phyloP scores from a whole-genome alignment of 495 filamentous ascomycete species.

The Penicillium nucicola region DNA sequence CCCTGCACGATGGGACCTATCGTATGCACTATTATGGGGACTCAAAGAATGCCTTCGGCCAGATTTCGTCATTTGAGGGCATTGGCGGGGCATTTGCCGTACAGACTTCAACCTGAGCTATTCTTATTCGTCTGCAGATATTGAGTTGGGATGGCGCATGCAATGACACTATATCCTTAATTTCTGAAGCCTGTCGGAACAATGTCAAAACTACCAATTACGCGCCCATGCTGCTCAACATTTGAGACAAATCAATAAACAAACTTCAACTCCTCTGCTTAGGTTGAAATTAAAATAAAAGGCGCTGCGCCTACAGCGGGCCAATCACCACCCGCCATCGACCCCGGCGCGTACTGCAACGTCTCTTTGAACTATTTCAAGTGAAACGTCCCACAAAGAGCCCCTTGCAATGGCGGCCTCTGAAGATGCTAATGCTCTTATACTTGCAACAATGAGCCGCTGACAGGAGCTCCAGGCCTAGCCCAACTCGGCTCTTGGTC shows the following conservation, averaged over 20 bases:
- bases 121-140: neutral
- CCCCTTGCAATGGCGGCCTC: slow-evolving; percentile 12
- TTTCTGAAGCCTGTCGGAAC: no score
- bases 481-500: neutral
- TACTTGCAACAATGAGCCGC: neutral
- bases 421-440: neutral
- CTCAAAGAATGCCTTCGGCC: slow-evolving; percentile 66
- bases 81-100: slow-evolving; percentile 64
- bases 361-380: slow-evolving; percentile 15
- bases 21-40: slow-evolving; percentile 85
- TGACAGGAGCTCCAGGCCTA: slow-evolving; percentile 3
- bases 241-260: neutral
- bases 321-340: slow-evolving; percentile 16
- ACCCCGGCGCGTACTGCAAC: slow-evolving; percentile 23
- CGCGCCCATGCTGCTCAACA: neutral
- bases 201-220: neutral
- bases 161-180: no score
- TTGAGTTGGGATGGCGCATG: neutral
- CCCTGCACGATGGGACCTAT: slow-evolving; percentile 62
- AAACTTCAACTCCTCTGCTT: no score
- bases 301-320: neutral
- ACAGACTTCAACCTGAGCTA: slow-evolving; percentile 1
- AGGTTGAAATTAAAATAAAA: neutral
- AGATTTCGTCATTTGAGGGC: slow-evolving; percentile 72
- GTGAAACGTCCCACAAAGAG: slow-evolving; percentile 14